A percentile compares a stretch with the other conserved stretches of the same genome.
Conservation (phyloP, 1,284 basidiomycete species). For the Naganishia albida region DNA sequence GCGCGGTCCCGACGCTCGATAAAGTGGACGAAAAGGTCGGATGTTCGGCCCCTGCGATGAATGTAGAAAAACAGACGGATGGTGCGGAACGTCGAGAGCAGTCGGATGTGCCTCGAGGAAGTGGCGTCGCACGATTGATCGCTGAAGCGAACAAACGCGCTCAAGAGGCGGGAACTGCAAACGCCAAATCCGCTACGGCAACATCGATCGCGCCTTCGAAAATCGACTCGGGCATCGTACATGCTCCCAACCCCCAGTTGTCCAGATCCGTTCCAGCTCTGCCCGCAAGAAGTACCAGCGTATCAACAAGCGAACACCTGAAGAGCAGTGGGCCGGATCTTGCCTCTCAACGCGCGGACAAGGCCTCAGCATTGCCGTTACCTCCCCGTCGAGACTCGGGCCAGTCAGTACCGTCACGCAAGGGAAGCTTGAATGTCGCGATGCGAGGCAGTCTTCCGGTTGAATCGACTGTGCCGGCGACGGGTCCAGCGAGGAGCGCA, state of each 20-base stretch:
- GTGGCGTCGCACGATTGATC: constrained; percentile 22
- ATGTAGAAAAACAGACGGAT: not conserved
- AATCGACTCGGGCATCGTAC: no score
- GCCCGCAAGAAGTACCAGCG: not conserved
- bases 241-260: no score
- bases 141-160: constrained; percentile 24
- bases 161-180: not conserved
- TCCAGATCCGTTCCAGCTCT: constrained; percentile 1
- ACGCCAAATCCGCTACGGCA: not conserved
- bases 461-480: not conserved
- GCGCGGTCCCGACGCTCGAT: not conserved
- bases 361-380: not conserved
- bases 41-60: no score
- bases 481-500: not conserved
- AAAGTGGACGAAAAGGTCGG: constrained; percentile 2
- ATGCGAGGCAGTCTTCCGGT: not conserved
- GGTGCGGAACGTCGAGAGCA: not conserved
- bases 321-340: constrained; percentile 1
- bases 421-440: constrained; percentile 15
- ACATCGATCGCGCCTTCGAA: not conserved
- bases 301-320: not conserved
- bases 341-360: no score
- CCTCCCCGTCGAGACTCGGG: not conserved
- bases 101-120: not conserved
- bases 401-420: not conserved